Conservation (phyloP, 2,329 filamentous ascomycete genomes). For the Verticillium alfalfae region DNA sequence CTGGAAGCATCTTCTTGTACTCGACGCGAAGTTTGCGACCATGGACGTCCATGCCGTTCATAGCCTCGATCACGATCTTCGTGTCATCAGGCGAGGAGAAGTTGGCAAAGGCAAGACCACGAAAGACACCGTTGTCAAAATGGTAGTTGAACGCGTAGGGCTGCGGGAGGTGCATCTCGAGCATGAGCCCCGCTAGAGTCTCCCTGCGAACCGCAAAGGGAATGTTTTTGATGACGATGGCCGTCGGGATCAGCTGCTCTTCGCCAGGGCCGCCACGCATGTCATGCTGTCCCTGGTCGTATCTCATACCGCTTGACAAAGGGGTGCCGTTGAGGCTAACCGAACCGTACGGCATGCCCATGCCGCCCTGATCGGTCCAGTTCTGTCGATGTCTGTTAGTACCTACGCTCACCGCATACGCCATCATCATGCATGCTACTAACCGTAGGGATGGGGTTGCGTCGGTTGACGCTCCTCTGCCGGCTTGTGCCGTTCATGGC, state of each 20-base stretch:
- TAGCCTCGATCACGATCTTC: slow-evolving; percentile 80
- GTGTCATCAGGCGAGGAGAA: slow-evolving; percentile 96
- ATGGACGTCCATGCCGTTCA: slow-evolving; percentile 95
- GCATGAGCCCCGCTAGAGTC: slow-evolving; percentile 88
- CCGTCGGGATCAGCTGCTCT: slow-evolving; percentile 93
- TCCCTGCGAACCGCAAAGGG: slow-evolving; percentile 98
- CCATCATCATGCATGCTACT: slow-evolving; percentile 29
- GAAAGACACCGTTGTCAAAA: slow-evolving; percentile 96
- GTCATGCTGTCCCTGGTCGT: slow-evolving; percentile 19
- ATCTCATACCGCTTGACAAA: slow-evolving; percentile 33
- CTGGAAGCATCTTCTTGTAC: slow-evolving; percentile 98
- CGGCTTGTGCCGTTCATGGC: slow-evolving; percentile 60
- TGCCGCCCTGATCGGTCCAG: slow-evolving; percentile 43
- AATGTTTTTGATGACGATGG: slow-evolving; percentile 99
- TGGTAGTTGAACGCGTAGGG: slow-evolving; percentile 99
- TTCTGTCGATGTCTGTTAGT: slow-evolving; percentile 24
- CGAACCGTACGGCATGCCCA: slow-evolving; percentile 32
- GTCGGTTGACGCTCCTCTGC: slow-evolving; percentile 47
- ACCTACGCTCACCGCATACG: neutral
- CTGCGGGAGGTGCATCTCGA: slow-evolving; percentile 84
- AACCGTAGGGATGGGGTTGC: slow-evolving; percentile 68
- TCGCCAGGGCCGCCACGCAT: slow-evolving; percentile 42
- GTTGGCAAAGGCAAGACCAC: slow-evolving; percentile 94
- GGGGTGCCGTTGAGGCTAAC: slow-evolving; percentile 23
- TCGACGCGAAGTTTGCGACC: slow-evolving; percentile 92